Conservation (phyloP, 2,329 filamentous ascomycete genomes). For the Colletotrichum sp. region DNA sequence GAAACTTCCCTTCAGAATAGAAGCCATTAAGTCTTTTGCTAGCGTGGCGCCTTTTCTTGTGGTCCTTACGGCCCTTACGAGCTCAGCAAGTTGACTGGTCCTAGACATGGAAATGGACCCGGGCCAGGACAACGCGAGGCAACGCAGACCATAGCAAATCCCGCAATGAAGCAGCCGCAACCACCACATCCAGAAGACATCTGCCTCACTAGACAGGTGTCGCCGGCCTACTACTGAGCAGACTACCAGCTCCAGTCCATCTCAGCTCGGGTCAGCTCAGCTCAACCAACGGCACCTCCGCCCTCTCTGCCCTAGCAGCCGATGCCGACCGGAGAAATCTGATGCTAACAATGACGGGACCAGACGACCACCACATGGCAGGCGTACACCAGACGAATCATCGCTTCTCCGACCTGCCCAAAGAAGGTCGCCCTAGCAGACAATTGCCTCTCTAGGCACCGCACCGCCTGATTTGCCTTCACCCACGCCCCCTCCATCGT, state of each 20-base stretch:
- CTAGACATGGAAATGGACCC: background rate
- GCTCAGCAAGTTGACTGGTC: background rate
- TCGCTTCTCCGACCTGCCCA: background rate
- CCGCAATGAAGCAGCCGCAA: background rate
- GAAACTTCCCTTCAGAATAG: background rate
- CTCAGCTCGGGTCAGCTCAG: background rate
- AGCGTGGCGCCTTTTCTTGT: background rate
- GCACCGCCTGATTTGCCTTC: background rate
- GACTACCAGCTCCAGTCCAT: background rate
- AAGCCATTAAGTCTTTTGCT: background rate
- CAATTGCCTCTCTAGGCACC: conserved; percentile 8
- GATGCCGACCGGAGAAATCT: background rate
- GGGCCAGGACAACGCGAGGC: background rate
- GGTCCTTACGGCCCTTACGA: background rate
- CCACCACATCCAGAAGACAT: background rate
- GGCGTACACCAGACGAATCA: conserved; percentile 13
- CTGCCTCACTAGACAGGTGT: background rate
- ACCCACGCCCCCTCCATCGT: conserved; percentile 15
- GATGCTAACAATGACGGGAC: background rate
- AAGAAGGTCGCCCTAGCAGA: background rate
- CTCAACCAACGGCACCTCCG: conserved; percentile 5
- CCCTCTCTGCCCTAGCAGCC: background rate
- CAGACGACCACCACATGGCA: conserved; percentile 16
- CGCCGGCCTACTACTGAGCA: background rate
- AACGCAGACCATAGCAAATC: background rate